Base-by-base conservation (phyloP, 2,329 filamentous ascomycete species). In the Metarhizium brunneum region DNA sequence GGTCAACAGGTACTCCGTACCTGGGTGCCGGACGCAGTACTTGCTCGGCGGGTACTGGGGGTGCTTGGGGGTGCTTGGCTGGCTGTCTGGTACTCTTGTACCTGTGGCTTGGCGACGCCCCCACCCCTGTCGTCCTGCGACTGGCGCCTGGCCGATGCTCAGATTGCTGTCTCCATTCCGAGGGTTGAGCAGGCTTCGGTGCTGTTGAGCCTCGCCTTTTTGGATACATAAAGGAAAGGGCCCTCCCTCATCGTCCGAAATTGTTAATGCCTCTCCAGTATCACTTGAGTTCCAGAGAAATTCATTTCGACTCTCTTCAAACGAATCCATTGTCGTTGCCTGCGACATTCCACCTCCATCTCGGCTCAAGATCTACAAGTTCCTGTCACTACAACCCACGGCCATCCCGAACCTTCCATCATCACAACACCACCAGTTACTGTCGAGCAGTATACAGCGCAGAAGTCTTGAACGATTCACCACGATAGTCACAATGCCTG, bases 401-500 rank as follows among this genome's bases (percentile, higher is more conserved):
- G 32, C 32, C 32, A 35, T 8, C 10, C 4, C 10, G 32, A 35
- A 11, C 32, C 7, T 2, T 7, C 18, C 59, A 59, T 56, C 53
- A 63, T 58, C 59, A 35, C 32, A 50, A 54, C 51, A 57, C 56
- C 16, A 56, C 58, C 59, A 59, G 64, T 59, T 16, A 5, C 40
- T 14, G n/a, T 43, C 13, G 4, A 16, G 2, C 40, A 18, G 6
- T 14, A 43, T 43, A 43, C n/a, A 6, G 5, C 42, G 7, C 18
- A 18, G n/a, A 4, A 20, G 4, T 16, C 18, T 20, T 8, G 0
- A 45, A 45, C 2, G 6, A 10, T 20, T 45, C n/a, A 45, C 42
- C 42, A 2, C n/a, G 7, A 18, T 4, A 45, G 10, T 45, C 64
- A 69, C 59, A 58, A 81, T 82, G 77, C 78, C 80, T 71, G 73